Base-by-base conservation (phyloP, 1,284 basidiomycete species). In the Coniferiporia weirii region DNA sequence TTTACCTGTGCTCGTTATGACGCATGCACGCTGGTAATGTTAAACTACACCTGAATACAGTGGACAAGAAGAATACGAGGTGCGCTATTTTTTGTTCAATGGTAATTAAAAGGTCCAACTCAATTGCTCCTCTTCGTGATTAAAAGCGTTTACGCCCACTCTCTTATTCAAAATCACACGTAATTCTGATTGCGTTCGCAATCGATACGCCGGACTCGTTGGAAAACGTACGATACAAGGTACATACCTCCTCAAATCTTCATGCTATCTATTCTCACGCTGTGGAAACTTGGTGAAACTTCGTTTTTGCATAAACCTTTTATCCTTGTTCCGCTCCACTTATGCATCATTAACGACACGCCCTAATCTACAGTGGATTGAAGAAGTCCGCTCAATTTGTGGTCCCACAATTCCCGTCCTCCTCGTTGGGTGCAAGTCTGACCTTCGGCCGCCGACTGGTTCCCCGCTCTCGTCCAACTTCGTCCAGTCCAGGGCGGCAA, bases 111-210 rank as follows among this genome's bases (percentile, higher is more conserved):
- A 59, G 35, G 19, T 46, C 32, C 32, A 47, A 34, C 38, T 45
- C 2, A 43, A n/a, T 45, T 54, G 20, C 4, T 3, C 12, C 35
- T 17, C 15, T 12, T 40, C 46, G 10, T 40, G 17, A 48, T 45
- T 35, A 4, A 40, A 40, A 94, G 89, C 89, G 93, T 64, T 79
- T 97, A 70, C 87, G 95, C 64, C 95, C 95, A 35, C 85, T 99
- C 71, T 97, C 94, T 27, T 98, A 98, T 75, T 95, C 95, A 52
- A 94, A 97, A 78, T 96, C 96, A 57, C 96, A 99, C 74, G 93
- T 99, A 69, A 98, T 99, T 72, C 83, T 99, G 64, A 98, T 99
- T 69, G 95, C 95, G 20, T 99, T 96, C 70, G 84, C 93, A 49
- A 88, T 99, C 70, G 96, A 98, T 75, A 95, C 95, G 19, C 95